Base-by-base conservation (phyloP, 2,329 filamentous ascomycete species). In the Venturia nashicola region DNA sequence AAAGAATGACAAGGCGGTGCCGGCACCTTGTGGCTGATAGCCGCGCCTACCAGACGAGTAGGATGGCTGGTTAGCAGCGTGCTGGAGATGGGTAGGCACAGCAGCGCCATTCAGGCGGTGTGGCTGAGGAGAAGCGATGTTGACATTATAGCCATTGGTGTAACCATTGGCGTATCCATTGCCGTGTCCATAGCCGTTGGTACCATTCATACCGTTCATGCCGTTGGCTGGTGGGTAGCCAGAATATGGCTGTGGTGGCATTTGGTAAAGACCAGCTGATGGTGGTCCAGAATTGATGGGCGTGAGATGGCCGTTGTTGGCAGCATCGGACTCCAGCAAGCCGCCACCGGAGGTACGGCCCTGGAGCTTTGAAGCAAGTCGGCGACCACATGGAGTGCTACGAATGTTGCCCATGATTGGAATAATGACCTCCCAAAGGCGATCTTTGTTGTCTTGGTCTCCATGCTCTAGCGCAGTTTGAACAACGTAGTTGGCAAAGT, bases 401-500 rank as follows among this genome's bases (percentile, higher is more conserved):
- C 92, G 90, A 67, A 97, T 95, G 51, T 84, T 81, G 3, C 90
- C 89, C 46, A 97, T 79, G 66, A 95, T 86, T 0, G 92, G 91
- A 46, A 91, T 90, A 70, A 97, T 91, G 43, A 83, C 82, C 66
- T 97, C 91, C 57, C 96, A 86, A 54, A 99, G 82, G 59, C 85
- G 84, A 65, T 82, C 78, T 76, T 93, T 91, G 73, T 86, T 87
- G 39, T 85, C 81, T 7, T 83, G 81, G 63, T 91, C 90, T 14
- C 89, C 85, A 71, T 90, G 92, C 70, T 96, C 92, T 68, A 96
- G 83, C 36, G 94, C 92, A 46, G 94, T 99, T 80, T 99, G 94
- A 46, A 99, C 90, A 68, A 99, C 94, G 71, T 99, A 99, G 78
- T 99, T 99, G 74, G 91, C 94, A 72, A 90, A 99, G 0, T 88